Evolutionary conservation across 371 early-diverging fungal species (phyloP), one percentile per base, ranked within the genome.

Genomic region (Saksenaea vasiformis): DNA sequence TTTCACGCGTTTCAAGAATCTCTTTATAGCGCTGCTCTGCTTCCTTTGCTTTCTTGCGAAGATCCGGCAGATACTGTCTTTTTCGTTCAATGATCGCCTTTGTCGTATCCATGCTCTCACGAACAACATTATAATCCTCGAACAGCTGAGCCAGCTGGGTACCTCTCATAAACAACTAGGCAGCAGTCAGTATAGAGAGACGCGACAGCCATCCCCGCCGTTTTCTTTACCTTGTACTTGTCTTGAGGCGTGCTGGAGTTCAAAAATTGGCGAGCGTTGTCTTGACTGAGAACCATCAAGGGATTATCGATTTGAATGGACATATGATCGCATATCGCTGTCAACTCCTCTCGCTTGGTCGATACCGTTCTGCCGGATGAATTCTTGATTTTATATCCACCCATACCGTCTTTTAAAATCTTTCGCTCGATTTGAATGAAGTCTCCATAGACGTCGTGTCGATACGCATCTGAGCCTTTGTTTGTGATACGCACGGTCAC

Each of bases 271-370:
- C 93, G 85, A 3, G 99, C 97, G 10, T 91, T 87, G 55, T 98
- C 99, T 66, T 98, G 99, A 1, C 91, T 91, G 14, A 98, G 86
- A 19, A 97, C 86, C 56, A 90, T 91, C 72, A 98, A 76, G 5
- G 98, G 98, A 63, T 98, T 98, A 70, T 94, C 94, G 28, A 95
- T 88, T 68, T 93, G 88, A 43, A 98, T 93, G 9, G 85, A 85
- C 87, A 96, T 87, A 69, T 95, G 92, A 71, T 98, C 97, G 37
- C 86, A 85, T 26, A 97, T 93, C 0, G 90, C 85, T 4, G 79
- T 74, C 5, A 98, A 77, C 7, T 97, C 97, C 47, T 93, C 92
- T 44, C 89, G 87, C 67, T 86, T 91, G 11, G 75, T 87, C 1
- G 94, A 91, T 17, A 95, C 70, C 9, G 78, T 79, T 58, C 78